phyloP scores from a whole-genome alignment of 108 stramenopile species.

The Nannochloropsis oceanica region DNA sequence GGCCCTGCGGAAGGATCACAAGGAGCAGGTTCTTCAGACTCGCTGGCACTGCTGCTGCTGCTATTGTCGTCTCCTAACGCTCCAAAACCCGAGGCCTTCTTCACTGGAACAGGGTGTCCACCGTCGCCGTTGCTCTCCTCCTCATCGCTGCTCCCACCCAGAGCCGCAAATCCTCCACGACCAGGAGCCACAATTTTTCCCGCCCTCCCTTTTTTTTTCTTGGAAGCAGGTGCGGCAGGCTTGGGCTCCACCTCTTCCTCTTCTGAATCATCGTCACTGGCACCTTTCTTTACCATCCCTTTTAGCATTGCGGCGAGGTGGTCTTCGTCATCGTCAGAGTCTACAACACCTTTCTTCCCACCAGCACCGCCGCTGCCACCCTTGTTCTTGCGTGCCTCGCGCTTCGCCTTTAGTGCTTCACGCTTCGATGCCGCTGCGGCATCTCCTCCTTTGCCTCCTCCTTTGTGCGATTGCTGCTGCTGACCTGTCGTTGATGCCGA shows the following conservation, averaged over 20 bases:
- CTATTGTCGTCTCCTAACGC: not conserved
- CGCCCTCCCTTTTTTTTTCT: not conserved
- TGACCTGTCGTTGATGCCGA: conserved; percentile 1
- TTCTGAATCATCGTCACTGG: not conserved
- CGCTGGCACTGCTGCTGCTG: not conserved
- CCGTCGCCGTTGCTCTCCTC: not conserved
- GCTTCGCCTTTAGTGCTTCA: not conserved
- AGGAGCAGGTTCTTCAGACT: not conserved
- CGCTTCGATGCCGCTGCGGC: not conserved
- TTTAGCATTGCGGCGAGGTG: not conserved
- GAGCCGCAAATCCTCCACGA: not conserved
- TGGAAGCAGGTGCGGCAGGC: not conserved
- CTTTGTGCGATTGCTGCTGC: not conserved
- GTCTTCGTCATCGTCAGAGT: not conserved
- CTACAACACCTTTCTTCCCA: not conserved
- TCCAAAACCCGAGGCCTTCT: not conserved
- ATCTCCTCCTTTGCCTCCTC: not conserved
- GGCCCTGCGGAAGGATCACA: not conserved
- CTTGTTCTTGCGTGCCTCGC: not conserved
- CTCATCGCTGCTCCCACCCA: not conserved
- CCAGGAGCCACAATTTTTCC: not conserved
- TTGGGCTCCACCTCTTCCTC: not conserved
- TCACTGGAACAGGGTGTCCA: not conserved
- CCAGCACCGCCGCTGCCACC: not conserved
- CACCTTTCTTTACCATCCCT: not conserved